Evolutionary conservation across 352 stramenopile genomes (phyloP).

Genomic region (Globisporangium yorkense): DNA sequence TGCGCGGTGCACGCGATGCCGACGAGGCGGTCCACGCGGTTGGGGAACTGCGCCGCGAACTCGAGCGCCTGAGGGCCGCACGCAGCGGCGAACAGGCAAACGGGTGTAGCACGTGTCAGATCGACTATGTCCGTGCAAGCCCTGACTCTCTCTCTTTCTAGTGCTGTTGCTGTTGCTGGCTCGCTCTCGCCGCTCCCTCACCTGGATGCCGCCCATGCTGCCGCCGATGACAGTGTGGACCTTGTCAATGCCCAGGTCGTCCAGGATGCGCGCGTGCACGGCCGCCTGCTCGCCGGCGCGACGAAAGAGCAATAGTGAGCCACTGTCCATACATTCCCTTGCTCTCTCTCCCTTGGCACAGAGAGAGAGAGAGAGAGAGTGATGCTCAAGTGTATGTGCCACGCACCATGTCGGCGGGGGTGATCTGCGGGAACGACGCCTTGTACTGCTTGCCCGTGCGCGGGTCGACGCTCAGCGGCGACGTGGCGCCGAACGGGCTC

Average conservation of each 20-base stretch:
- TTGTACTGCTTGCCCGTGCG: slow-evolving; percentile 59
- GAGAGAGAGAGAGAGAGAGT: background rate
- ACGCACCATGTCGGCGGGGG: slow-evolving; percentile 71
- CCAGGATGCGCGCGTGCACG: slow-evolving; percentile 71
- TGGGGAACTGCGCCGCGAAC: slow-evolving; percentile 77
- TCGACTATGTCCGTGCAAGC: no score
- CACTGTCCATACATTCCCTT: no score
- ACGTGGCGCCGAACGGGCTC: slow-evolving; percentile 82
- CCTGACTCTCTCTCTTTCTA: no score
- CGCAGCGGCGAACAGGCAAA: background rate
- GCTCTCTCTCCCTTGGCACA: no score
- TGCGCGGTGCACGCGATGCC: slow-evolving; percentile 83
- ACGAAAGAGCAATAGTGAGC: no score
- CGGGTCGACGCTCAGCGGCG: slow-evolving; percentile 52
- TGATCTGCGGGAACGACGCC: slow-evolving; percentile 77
- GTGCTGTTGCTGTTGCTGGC: no score
- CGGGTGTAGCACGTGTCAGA: no score
- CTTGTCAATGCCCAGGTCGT: slow-evolving; percentile 65
- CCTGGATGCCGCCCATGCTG: slow-evolving; percentile 81
- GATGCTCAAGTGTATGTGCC: no score
- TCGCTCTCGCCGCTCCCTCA: background rate
- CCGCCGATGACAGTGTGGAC: slow-evolving; percentile 83
- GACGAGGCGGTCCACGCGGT: slow-evolving; percentile 62
- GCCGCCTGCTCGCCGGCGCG: slow-evolving; percentile 25
- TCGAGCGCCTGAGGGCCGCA: slow-evolving; percentile 54